Evolutionary conservation across 2,329 filamentous ascomycete species (phyloP), one percentile per base, ranked within the genome.

Genomic region (Scytalidium lignicola): DNA sequence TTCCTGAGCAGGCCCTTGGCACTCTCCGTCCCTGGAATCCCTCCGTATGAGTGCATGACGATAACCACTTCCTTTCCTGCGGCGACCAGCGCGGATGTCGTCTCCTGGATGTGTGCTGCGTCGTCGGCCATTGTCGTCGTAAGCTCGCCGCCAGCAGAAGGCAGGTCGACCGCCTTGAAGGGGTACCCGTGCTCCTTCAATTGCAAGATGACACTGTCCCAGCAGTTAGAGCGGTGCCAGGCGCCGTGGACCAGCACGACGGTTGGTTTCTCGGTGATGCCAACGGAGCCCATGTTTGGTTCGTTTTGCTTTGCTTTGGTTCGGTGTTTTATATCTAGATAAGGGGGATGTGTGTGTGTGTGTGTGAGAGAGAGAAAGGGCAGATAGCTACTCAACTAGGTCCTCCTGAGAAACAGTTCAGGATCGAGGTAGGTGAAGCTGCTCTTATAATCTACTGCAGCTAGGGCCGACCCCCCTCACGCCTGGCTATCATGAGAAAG

Each of bases 1-100:
- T 55, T 51, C 46, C 68, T 67, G 9, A 62, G 56, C 2, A 67
- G 55, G 0, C 66, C 67, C 9, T 61, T 58, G 1, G 65, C 53
- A 13, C 60, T 64, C 44, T 65, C 61, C 3, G 62, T 58, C 1
- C 56, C 61, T 1, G 68, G 54, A 0, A 67, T 58, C 10, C 67
- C 68, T 10, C 65, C 62, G 58, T 68, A 71, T 18, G 63, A 68
- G 44, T 72, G 69, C 5, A 62, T 55, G 12, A 69, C 46, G 3
- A 70, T 52, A 1, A 70, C 46, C 10, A 71, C 63, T 22, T 70
- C 63, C n/a, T 48, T 47, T 2, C 51, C 49, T n/a, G 46, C 44
- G 39, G 49, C 49, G 19, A 54, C 18, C 10, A 54, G 10, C 7
- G 43, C 46, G 2, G 42, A 1, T 4, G 46, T 32, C 2, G 44